A percentile compares a stretch with the other conserved stretches of the same genome.
Conservation (phyloP, 192 early-diverging fungal genomes). For the Gorgonomyces haynaldii region DNA sequence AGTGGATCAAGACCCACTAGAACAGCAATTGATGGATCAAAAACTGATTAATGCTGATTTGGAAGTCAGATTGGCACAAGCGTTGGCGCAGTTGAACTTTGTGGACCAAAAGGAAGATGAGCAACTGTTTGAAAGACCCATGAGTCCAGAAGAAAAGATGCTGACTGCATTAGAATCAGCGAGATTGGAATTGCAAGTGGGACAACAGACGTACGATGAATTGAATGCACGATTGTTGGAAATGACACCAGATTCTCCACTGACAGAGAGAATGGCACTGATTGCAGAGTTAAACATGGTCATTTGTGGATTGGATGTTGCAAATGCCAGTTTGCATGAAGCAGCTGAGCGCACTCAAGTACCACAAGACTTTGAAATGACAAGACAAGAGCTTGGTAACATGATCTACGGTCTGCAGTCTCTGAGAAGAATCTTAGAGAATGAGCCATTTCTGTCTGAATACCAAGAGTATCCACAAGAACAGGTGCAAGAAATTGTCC, state of each 20-base stretch:
- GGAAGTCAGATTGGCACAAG: conserved; percentile 6
- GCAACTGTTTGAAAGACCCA: not conserved
- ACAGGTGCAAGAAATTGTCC: not conserved
- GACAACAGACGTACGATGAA: not conserved
- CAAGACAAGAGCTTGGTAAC: not conserved
- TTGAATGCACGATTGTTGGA: not conserved
- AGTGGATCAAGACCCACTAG: too few relatives aligned
- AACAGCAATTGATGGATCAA: too few relatives aligned
- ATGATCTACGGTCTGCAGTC: too few relatives aligned
- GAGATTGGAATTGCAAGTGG: not conserved
- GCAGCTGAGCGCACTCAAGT: not conserved
- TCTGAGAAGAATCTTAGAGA: too few relatives aligned
- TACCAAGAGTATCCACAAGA: not conserved
- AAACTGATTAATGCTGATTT: conserved; percentile 7
- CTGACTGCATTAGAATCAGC: not conserved
- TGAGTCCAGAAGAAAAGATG: not conserved
- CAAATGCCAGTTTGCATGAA: conserved; percentile 7
- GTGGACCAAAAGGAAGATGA: not conserved
- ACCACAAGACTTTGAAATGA: not conserved
- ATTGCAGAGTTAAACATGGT: conserved; percentile 7
- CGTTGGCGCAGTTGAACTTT: conserved; percentile 4
- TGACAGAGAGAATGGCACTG: not conserved
- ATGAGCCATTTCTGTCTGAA: too few relatives aligned
- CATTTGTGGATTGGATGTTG: conserved; percentile 5
- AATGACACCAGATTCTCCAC: not conserved